A percentile compares a stretch with the other conserved stretches of the same genome.
These are phyloP conservation scores for Ostreobium quekettii DNA, from an alignment of 139 green algal genomes.

Conservation along the genomic window DNA sequence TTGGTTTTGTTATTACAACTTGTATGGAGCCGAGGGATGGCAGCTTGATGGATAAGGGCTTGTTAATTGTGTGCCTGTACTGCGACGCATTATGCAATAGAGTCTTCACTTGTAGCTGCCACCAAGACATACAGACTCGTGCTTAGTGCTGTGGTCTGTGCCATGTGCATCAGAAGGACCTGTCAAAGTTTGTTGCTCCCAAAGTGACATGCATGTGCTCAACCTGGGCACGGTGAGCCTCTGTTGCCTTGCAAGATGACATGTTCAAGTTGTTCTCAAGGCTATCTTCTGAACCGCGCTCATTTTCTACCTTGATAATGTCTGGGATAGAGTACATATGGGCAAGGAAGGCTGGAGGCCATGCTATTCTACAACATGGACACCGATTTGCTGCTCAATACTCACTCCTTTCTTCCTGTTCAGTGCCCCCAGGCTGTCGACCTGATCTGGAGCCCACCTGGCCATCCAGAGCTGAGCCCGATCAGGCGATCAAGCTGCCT, in stretches of 20 bases:
- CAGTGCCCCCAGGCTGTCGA: conserved; percentile 6
- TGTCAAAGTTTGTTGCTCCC: too few relatives aligned
- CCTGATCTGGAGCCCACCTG: conserved; percentile 37
- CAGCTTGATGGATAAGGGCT: neutral
- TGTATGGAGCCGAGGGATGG: neutral
- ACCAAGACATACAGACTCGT: neutral
- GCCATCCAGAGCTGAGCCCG: conserved; percentile 38
- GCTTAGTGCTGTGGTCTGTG: too few relatives aligned
- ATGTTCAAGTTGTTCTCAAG: too few relatives aligned
- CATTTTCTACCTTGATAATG: too few relatives aligned
- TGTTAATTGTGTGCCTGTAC: neutral
- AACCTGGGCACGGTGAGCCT: too few relatives aligned
- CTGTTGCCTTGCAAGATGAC: too few relatives aligned
- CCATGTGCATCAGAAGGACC: too few relatives aligned
- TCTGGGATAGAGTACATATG: neutral
- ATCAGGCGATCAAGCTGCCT: conserved; percentile 67
- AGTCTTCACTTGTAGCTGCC: neutral
- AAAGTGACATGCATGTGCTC: too few relatives aligned
- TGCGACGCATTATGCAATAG: too few relatives aligned
- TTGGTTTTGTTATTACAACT: neutral
- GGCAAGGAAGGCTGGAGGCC: neutral
- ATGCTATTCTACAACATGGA: neutral
- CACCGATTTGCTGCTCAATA: neutral
- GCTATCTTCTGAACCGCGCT: too few relatives aligned
- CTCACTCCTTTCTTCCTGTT: conserved; percentile 1